Conservation (phyloP, 2,329 filamentous ascomycete species). For the Alternaria hordeiaustralica region DNA sequence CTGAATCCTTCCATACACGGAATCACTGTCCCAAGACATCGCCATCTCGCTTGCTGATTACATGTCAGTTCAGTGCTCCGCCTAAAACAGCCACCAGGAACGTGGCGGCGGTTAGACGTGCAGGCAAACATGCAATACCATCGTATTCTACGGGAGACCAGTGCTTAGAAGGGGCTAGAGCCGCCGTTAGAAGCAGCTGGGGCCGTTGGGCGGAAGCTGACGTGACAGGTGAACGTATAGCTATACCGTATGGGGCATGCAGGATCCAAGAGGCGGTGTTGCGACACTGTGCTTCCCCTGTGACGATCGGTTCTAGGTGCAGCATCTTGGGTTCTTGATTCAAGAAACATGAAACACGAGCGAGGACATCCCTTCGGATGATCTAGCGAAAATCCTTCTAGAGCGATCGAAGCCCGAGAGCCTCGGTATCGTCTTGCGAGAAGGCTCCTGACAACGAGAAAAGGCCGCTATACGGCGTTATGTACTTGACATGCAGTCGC, state of each 20-base stretch:
- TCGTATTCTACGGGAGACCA: constrained; percentile 18
- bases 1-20: background rate
- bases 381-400: background rate
- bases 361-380: background rate
- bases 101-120: constrained; percentile 14
- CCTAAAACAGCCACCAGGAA: constrained; percentile 20
- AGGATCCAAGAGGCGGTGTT: constrained; percentile 2
- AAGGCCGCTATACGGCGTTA: background rate
- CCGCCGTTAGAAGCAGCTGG: constrained; percentile 22
- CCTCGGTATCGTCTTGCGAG: background rate
- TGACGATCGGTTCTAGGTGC: constrained; percentile 12
- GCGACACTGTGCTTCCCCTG: constrained; percentile 1
- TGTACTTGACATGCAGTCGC: background rate
- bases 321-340: background rate
- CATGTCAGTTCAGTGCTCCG: constrained; percentile 16
- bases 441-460: background rate
- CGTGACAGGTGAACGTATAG: constrained; percentile 2
- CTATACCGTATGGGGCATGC: background rate
- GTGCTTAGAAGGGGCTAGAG: constrained; percentile 18
- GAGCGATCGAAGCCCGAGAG: background rate
- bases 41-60: constrained; percentile 29
- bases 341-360: constrained; percentile 7
- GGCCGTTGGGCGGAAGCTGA: constrained; percentile 20
- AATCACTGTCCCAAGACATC: background rate
- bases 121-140: constrained; percentile 10